Evolutionary conservation across 169 alveolate species (phyloP).

Genomic region (Sarcocystis neurona): DNA sequence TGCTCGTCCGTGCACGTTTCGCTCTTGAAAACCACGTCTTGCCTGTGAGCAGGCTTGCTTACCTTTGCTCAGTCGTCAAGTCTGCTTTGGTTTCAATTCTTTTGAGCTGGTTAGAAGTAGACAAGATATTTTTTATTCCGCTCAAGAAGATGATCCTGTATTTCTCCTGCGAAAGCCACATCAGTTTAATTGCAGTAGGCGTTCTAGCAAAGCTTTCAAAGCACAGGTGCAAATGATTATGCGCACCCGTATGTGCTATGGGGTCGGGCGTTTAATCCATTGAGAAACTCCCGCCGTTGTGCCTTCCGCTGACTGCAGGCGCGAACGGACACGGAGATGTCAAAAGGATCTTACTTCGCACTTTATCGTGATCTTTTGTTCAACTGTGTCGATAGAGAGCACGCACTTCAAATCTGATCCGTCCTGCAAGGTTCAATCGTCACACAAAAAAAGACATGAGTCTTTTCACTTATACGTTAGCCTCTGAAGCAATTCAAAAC

Average conservation of each 20-base stretch:
- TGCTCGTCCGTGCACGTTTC: no score
- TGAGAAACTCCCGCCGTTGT: neutral
- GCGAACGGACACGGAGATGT: neutral
- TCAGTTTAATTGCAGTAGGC: neutral
- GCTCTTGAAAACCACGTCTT: no score
- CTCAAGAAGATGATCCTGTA: constrained; percentile 4
- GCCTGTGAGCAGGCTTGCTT: neutral
- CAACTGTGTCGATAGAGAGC: constrained; percentile 1
- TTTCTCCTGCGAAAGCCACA: neutral
- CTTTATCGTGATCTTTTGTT: constrained; percentile 29
- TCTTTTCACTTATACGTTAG: no score
- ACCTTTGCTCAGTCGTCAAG: constrained; percentile 8
- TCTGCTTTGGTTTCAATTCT: constrained; percentile 20
- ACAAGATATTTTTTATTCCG: constrained; percentile 21
- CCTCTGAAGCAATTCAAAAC: no score
- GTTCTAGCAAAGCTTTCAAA: neutral
- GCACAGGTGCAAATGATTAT: no score
- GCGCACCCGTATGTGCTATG: neutral
- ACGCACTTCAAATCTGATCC: constrained; percentile 11
- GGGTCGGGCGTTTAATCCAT: neutral
- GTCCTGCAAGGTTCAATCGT: constrained; percentile 5
- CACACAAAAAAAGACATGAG: no score
- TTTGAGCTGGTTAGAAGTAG: constrained; percentile 23
- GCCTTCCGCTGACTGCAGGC: neutral
- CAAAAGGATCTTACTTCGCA: constrained; percentile 40